These are phyloP conservation scores for Phytophthora sojae DNA, from an alignment of 352 stramenopile genomes.

Conservation along the genomic window DNA sequence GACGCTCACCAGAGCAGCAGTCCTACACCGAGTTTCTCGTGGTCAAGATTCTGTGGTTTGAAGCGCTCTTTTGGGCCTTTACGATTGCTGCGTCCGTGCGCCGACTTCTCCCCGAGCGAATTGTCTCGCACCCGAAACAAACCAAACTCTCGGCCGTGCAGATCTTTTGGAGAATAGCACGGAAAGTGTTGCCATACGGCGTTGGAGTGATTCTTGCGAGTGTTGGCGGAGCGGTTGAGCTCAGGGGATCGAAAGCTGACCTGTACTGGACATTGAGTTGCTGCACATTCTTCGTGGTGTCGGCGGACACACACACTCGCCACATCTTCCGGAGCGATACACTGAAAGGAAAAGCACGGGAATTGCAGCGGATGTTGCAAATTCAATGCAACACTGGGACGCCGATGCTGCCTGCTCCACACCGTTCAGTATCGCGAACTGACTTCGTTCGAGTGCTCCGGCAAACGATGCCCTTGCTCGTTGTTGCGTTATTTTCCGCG, in stretches of 20 bases:
- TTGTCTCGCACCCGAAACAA: not conserved
- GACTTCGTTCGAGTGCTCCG: not conserved
- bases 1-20: constrained; percentile 3
- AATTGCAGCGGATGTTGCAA: constrained; percentile 9
- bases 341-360: constrained; percentile 10
- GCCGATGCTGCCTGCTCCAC: not conserved
- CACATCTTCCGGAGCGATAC: constrained; percentile 26
- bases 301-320: constrained; percentile 13
- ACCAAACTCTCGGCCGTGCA: constrained; percentile 4
- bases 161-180: constrained; percentile 8
- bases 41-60: constrained; percentile 25
- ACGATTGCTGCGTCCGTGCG: constrained; percentile 9
- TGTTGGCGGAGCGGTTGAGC: not conserved
- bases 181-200: constrained; percentile 1
- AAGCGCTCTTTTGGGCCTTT: constrained; percentile 18
- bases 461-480: not conserved
- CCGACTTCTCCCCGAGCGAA: constrained; percentile 13
- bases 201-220: constrained; percentile 12
- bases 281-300: constrained; percentile 23
- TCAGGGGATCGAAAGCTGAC: constrained; percentile 13
- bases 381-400: not conserved
- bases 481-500: not conserved
- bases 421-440: not conserved
- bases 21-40: constrained; percentile 16
- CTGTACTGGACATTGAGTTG: constrained; percentile 24